Evolutionary conservation across 139 green algal genomes (phyloP).

Genomic region (Limnomonas spitsbergensis): DNA sequence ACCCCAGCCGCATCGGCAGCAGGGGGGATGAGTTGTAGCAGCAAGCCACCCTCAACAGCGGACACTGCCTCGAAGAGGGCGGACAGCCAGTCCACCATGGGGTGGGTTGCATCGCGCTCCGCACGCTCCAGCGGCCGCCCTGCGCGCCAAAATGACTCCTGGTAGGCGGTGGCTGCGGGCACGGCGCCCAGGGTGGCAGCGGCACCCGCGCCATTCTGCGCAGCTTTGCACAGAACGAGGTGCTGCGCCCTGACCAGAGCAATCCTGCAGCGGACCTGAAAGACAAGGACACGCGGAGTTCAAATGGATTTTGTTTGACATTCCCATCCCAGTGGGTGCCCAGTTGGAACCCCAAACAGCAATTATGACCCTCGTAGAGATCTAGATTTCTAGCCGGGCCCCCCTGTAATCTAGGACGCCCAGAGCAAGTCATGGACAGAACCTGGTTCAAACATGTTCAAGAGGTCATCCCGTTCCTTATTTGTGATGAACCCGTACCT

Average conservation of each 20-base stretch:
- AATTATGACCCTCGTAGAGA: too few species aligned
- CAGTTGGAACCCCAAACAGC: too few species aligned
- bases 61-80: conserved; percentile 39
- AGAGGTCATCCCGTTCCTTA: too few species aligned
- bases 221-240: conserved; percentile 12
- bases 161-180: conserved; percentile 25
- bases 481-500: too few species aligned
- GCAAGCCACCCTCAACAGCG: conserved; percentile 40
- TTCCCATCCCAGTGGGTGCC: too few species aligned
- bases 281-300: too few species aligned
- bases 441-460: too few species aligned
- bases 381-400: too few species aligned
- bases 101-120: conserved; percentile 44
- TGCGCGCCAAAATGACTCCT: conserved; percentile 59
- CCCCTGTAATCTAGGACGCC: too few species aligned
- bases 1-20: background rate
- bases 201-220: conserved; percentile 11
- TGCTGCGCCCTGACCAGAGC: background rate
- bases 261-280: too few species aligned
- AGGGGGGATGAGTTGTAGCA: conserved; percentile 6
- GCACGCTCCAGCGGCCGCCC: conserved; percentile 47
- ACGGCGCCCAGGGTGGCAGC: conserved; percentile 13
- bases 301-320: too few species aligned
- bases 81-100: conserved; percentile 54
- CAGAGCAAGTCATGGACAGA: too few species aligned